Conservation (phyloP, 1,139 yeast species). For the Candida sanyaensis region DNA sequence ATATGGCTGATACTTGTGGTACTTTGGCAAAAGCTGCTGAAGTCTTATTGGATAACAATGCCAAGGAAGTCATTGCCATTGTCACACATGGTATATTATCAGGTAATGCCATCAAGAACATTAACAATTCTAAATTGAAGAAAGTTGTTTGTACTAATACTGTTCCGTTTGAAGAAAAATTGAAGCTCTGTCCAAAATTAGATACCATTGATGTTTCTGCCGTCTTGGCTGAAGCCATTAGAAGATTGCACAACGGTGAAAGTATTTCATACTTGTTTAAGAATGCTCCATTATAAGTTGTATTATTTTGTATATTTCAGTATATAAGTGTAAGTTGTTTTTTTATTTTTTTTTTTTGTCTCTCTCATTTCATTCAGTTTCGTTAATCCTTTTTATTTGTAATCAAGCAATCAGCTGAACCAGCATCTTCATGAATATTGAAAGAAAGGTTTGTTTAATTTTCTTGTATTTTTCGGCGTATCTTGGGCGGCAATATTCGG, state of each 20-base stretch:
- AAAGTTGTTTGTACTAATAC: conserved; percentile 76
- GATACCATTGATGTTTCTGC: conserved; percentile 73
- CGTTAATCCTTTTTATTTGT: too few relatives aligned
- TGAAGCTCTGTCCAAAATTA: conserved; percentile 51
- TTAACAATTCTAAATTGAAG: conserved; percentile 57
- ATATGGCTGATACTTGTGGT: conserved; percentile 87
- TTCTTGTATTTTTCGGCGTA: background rate
- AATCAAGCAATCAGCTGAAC: too few relatives aligned
- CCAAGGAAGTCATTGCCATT: conserved; percentile 73
- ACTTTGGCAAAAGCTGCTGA: conserved; percentile 79
- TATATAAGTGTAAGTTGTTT: background rate
- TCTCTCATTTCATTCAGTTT: background rate
- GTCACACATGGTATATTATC: conserved; percentile 82
- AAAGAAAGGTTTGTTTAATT: background rate
- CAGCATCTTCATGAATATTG: too few relatives aligned
- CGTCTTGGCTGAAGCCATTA: conserved; percentile 74
- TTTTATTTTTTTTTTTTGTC: background rate
- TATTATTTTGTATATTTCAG: background rate
- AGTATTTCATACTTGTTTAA: conserved; percentile 74
- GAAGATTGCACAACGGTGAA: conserved; percentile 84
- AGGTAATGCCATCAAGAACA: conserved; percentile 65
- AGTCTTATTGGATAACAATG: conserved; percentile 58
- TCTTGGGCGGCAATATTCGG: background rate
- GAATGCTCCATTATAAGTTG: conserved; percentile 31
- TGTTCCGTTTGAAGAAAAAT: conserved; percentile 63